Evolutionary conservation across 1,284 basidiomycete genomes (phyloP), one percentile per base, ranked within the genome.

Genomic region (Meira miltonrushii): DNA sequence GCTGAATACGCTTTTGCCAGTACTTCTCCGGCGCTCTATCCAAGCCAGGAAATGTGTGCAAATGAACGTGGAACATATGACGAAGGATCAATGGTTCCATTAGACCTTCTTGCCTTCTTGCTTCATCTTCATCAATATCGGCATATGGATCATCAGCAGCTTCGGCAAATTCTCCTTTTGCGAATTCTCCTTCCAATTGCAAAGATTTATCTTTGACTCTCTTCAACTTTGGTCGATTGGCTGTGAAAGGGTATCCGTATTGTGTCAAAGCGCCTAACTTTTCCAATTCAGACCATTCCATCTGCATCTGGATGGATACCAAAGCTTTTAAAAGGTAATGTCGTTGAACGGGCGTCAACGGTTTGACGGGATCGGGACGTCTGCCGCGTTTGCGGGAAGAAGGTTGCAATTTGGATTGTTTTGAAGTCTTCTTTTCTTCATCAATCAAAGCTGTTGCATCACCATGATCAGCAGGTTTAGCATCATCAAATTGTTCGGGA

Each of bases 301-400:
- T 58, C 56, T 73, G 68, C 71, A 75, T 73, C 57, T 75, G 72
- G 43, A 77, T 61, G 65, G 67, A 67, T 43, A 76, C 68, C 11
- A 77, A 68, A 54, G 69, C 65, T 58, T 74, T 75, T 65, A 77
- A 60, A 28, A 77, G 62, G 53, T 73, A 68, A 60, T 77, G 75
- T 23, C 75, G 72, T 58, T 75, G 74, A 15, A 66, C 57, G 7
- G 75, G 64, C n/a, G 71, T 68, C 10, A 77, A 62, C 9, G 38
- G 38, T 37, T 12, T 17, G 15, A 54, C 39, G 2, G 38, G 11
- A 12, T 43, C 53, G 12, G 38, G 17, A n/a, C 53, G 28, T 44
- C 23, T 43, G 9, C 19, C 13, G 13, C 13, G 38, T 28, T 54
- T 44, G 15, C 21, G 12, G 4, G 13, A n/a, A 13, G 47, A 12